Evolutionary conservation across 2,329 filamentous ascomycete species (phyloP).

Genomic region (Lasiodiplodia theobromae): DNA sequence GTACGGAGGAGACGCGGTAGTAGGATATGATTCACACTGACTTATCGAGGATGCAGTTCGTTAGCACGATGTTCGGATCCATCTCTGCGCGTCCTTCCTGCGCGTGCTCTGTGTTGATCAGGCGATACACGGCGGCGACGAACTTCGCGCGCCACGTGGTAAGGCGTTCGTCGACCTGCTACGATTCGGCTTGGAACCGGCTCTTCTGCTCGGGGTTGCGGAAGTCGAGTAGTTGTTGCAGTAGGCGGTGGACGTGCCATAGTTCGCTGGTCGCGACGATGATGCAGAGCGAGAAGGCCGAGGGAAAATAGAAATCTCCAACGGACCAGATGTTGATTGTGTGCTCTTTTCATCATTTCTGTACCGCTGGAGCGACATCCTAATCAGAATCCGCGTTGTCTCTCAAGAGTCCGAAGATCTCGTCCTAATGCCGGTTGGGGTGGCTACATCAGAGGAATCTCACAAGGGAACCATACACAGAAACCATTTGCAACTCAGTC

Average conservation of each 20-base stretch:
- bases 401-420: too few species aligned
- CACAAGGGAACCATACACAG: too few species aligned
- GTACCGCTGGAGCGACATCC: too few species aligned
- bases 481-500: too few species aligned
- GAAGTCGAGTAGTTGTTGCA: conserved; percentile 38
- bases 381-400: too few species aligned
- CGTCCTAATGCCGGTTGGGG: too few species aligned
- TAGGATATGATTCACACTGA: too few species aligned
- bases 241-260: conserved; percentile 38
- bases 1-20: not conserved
- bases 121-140: conserved; percentile 33
- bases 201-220: conserved; percentile 35
- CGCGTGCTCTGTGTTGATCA: conserved; percentile 29
- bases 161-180: conserved; percentile 37
- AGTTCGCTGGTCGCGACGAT: conserved; percentile 39
- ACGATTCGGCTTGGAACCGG: conserved; percentile 37
- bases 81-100: conserved; percentile 34
- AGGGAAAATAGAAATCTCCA: conserved; percentile 35
- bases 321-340: conserved; percentile 36
- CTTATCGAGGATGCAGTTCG: conserved; percentile 37
- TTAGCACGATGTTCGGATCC: conserved; percentile 38
- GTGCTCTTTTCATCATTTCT: too few species aligned
- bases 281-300: conserved; percentile 38
- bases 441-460: too few species aligned
- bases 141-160: conserved; percentile 38